Base-by-base conservation (phyloP, 768 basidiomycete genomes). In the Naematelia aurantialba region DNA sequence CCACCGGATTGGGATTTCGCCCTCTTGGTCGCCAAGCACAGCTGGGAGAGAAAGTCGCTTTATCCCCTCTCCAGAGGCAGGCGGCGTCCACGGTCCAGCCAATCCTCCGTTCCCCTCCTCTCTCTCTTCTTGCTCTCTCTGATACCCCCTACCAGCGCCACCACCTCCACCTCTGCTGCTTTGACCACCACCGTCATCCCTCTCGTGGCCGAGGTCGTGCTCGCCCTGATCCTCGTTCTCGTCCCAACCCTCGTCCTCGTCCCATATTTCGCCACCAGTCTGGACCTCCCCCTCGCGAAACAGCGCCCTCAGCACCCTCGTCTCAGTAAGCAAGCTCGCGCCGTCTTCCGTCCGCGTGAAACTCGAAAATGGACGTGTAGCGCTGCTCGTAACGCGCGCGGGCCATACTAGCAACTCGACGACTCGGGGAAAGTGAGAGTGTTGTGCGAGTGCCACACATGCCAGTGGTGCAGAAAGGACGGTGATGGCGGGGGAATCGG, bases 301-400 rank as follows among this genome's bases (percentile, higher is more conserved):
- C 55, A 73, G 58, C 11, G 45, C 53, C 30, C 64, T 49, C 21
- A 73, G 54, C 5, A 62, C 52, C 27, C 45, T 25, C 26, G 66
- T 54, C 27, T 70, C 66, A 2, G 71, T 68, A 1, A 66, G 30
- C 1, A 73, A 55, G 25, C 62, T 64, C n/a, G 65, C 57, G 0
- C 68, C 71, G 49, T 73, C 71, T 27, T 64, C 56, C 12, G 65
- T 73, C 46, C 66, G 25, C 8, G 71, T 73, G 45, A 64, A 68
- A 19, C 58, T 61, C 3, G 70, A 52, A 44, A 73, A 73, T 11
- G 71, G 68, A 42, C 68, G 34, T 8, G 8, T 8, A 39, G 8
- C 8, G 8, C 48, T 22, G 3, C 48, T 25, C 17, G 27, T 5
- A 14, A 50, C 48, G 2, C 61, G 45, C 46, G 65, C 61, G 11